A percentile compares a stretch with the other conserved stretches of the same genome.
Evolutionary conservation across 257 asterid genomes (phyloP).

Genomic region (Fraxinus cuspidata): DNA sequence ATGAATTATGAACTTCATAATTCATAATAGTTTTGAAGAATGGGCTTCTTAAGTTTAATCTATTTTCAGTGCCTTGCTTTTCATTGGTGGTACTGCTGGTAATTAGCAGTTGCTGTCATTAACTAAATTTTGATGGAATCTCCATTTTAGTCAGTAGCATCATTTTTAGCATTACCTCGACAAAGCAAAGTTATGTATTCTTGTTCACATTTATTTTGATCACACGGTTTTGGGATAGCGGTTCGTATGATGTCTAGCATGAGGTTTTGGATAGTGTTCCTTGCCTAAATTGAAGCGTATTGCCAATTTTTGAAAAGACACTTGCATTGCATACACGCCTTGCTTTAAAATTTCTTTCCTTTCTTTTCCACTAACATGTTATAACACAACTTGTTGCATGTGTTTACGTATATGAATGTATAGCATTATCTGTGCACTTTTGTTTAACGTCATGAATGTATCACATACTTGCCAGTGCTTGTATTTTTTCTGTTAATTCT

Average conservation of each 20-base stretch:
- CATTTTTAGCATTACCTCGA: constrained; percentile 2
- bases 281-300: neutral
- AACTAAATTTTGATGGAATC: constrained; percentile 17
- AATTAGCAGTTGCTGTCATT: constrained; percentile 5
- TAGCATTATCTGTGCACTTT: neutral
- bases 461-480: neutral
- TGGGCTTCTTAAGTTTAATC: neutral
- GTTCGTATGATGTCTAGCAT: neutral
- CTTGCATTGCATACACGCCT: constrained; percentile 6
- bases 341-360: neutral
- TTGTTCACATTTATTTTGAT: neutral
- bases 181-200: neutral
- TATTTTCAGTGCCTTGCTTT: neutral
- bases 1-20: constrained; percentile 1
- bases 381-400: neutral
- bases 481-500: neutral
- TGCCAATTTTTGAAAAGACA: constrained; percentile 4
- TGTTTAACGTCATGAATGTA: constrained; percentile 1
- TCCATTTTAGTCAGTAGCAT: neutral
- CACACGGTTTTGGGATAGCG: neutral
- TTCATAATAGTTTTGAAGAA: neutral
- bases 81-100: constrained; percentile 14
- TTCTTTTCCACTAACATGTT: neutral
- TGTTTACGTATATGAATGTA: neutral
- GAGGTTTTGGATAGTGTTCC: neutral